Evolutionary conservation across 2,329 filamentous ascomycete species (phyloP), one percentile per base, ranked within the genome.

Genomic region (Trichoderma sp.): DNA sequence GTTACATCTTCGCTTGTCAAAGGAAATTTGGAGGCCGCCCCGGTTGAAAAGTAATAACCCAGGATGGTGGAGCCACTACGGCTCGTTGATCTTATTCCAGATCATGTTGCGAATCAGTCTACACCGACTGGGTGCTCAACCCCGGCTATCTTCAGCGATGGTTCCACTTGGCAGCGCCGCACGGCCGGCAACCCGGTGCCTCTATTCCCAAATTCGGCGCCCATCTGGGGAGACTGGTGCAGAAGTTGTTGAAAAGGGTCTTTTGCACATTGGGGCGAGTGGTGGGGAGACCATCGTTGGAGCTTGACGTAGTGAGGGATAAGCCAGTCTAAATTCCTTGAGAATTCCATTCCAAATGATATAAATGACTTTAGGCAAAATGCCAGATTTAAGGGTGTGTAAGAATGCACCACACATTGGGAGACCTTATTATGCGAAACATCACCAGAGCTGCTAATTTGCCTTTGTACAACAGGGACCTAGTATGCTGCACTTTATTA

Each of bases 281-380:
- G n/a, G 4, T 12, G 4, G 43, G 2, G 43, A 51, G 18, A 9
- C 2, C 2, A 12, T 51, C 9, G 43, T 21, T 12, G n/a, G 5
- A 9, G n/a, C 4, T 21, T 12, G 8, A 3, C 1, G 8, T 21
- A 21, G 18, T 21, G n/a, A 3, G 43, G 3, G 18, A n/a, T 4
- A 43, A 43, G 39, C 15, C 15, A 9, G 15, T 43, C 39, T 43
- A 8, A 43, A n/a, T 43, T n/a, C 15, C 7, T n/a, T 4, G 39
- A 43, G 7, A 43, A n/a, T 43, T 0, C 39, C 7, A 4, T n/a
- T 15, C 39, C n/a, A 43, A 43, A 43, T n/a, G 18, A n/a, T 3
- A 0, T 18, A 6, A 4, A 43, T 3, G 15, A 0, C 1, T 43
- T n/a, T n/a, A n/a, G 39, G 7, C 39, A n/a, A 43, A 43, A 4